Base-by-base conservation (phyloP, 441 rosid species). In the Corymbia calophylla region DNA sequence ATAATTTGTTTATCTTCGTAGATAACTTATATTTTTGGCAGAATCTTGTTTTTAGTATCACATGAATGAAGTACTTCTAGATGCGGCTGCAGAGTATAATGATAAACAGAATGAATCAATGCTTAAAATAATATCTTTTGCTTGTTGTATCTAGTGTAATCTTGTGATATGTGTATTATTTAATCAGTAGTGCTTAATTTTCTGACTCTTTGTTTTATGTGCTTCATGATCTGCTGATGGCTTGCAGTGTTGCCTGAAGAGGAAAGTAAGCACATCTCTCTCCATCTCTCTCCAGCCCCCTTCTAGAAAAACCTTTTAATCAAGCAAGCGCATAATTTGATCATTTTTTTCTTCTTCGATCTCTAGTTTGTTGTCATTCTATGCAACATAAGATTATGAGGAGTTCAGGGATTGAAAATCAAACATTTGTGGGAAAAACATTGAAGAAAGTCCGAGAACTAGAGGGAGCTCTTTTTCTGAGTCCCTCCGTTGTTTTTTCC, bases 241-340 rank as follows among this genome's bases (percentile, higher is more conserved):
- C 66, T 91, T 90, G 93, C 98, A 98, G 99, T 95, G 90, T 96
- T 98, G 92, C 98, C 98, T 9, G 96, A 96, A 94, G 99, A 98
- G 89, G 93, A 92, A 94, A 96, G 99, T 98, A 96, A 96, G 99
- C 91, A 90, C 86, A 56, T 86, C 90, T 88, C 90, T 87, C 87
- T 70, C 77, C 21, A 35, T 19, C 89, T 21, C 53, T 56, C 56
- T 86, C 85, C n/a, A 9, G 9, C 73, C 49, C 68, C 27, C 77
- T 17, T 21, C 9, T 48, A n/a, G 13, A 23, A 35, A 53, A 49
- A 54, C 21, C 60, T 88, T 70, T 27, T 88, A 54, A 62, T 39
- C 86, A 66, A 53, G 66, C 64, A 53, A 54, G 29, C 66, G 9
- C 10, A 55, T 32, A 54, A 32, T 21, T 31, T 86, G 48, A 86